Conservation (phyloP, 2,329 filamentous ascomycete genomes). For the Macrophomina tecta region DNA sequence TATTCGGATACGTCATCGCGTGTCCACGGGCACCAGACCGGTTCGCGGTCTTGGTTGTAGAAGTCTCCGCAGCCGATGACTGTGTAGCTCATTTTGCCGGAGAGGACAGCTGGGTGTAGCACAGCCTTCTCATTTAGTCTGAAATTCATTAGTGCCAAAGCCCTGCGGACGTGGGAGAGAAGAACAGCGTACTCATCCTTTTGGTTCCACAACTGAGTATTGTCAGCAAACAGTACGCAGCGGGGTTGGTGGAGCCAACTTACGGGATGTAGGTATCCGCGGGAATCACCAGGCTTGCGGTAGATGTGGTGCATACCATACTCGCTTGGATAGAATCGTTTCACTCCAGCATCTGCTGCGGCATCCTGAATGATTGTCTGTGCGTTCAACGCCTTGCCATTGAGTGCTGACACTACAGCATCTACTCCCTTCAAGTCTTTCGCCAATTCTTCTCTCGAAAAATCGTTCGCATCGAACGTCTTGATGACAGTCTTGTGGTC, state of each 20-base stretch:
- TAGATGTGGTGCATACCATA: conserved; percentile 37
- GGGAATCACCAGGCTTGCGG: conserved; percentile 32
- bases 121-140: conserved; percentile 33
- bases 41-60: conserved; percentile 39
- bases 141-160: conserved; percentile 27
- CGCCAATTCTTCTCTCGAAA: conserved; percentile 29
- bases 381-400: conserved; percentile 32
- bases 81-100: conserved; percentile 39
- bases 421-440: conserved; percentile 33
- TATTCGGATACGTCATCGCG: conserved; percentile 33
- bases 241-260: background rate
- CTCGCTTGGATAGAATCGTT: conserved; percentile 38
- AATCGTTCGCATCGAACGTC: conserved; percentile 31
- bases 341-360: conserved; percentile 35
- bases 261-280: conserved; percentile 34
- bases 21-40: conserved; percentile 38
- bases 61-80: conserved; percentile 42
- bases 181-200: background rate
- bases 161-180: too few species aligned
- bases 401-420: conserved; percentile 36
- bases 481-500: conserved; percentile 23
- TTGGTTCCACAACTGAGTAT: background rate
- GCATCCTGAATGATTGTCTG: conserved; percentile 37
- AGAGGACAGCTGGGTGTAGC: conserved; percentile 33
- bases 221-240: background rate